Percentiles rank a stretch among this genome's conserved stretches.
Evolutionary conservation across 108 stramenopile species (phyloP).

Genomic region (Skeletonema marinoi): DNA sequence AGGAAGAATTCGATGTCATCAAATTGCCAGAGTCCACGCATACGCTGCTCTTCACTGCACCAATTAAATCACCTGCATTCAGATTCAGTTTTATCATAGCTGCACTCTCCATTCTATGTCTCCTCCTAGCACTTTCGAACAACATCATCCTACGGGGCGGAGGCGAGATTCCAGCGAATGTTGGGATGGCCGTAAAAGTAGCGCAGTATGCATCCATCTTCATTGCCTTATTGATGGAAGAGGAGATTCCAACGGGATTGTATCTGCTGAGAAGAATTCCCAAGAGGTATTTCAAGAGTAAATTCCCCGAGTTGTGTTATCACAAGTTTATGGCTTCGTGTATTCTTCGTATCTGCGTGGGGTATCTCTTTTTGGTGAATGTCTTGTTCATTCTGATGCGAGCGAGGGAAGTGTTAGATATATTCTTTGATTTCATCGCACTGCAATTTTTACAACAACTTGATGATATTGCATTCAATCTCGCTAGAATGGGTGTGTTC

Average conservation of each 20-base stretch:
- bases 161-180: not conserved
- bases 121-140: not conserved
- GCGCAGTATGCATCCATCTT: not conserved
- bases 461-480: slow-evolving; percentile 9
- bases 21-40: not conserved
- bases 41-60: not conserved
- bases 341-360: not conserved
- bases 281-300: not conserved
- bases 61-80: not conserved
- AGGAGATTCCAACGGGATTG: slow-evolving; percentile 2
- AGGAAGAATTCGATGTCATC: not conserved
- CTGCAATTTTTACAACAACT: slow-evolving; percentile 2
- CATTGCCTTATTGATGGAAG: not conserved
- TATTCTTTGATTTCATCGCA: not conserved
- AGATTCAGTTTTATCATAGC: not conserved
- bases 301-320: not conserved
- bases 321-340: not conserved
- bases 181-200: not conserved
- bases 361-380: not conserved
- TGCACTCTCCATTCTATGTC: not conserved
- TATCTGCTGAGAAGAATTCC: not conserved
- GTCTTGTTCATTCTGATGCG: not conserved
- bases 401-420: not conserved
- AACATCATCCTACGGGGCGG: not conserved
- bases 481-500: slow-evolving; percentile 5